Evolutionary conservation across 129 eudicot species (phyloP), one percentile per base, ranked within the genome.

Genomic region (Logfia minima): DNA sequence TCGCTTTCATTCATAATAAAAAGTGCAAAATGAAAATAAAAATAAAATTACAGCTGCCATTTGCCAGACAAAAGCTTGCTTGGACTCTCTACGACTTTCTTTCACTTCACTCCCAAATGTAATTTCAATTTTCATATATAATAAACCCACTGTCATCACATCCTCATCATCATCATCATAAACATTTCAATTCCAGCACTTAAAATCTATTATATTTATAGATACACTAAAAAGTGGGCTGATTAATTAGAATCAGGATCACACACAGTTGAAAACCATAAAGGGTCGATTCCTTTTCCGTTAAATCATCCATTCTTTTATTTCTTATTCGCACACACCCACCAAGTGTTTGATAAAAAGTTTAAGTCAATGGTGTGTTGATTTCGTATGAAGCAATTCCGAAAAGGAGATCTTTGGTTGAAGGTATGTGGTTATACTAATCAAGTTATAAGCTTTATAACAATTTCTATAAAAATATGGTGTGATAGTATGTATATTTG

Each of bases 21-120:
- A 19, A 19, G 0, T n/a, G 3, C 14, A 48, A 48, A 48, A 10
- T 9, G 13, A 56, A 56, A 56, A 56, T n/a, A 2, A 31, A 26
- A 7, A 43, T 70, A n/a, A n/a, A n/a, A n/a, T 71, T 79, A 72
- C 83, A 79, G 83, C 83, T 79, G 68, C 68, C 68, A 79, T 71
- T 63, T 70, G 72, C 64, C 23, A 23, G 18, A 39, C 76, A 72
- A 35, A 73, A 19, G 28, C 28, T 59, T 59, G 70, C 58, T 64
- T 75, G 72, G 79, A 75, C 72, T 63, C 79, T 16, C 29, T 45
- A 9, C 62, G 29, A 59, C 70, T 62, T 45, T 79, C 82, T 79
- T 74, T 79, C 83, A 79, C 78, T 79, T 63, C 77, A 71, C 82
- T 79, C 70, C 65, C 79, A 43, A 22, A 43, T 63, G 52, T 66